phyloP scores from a whole-genome alignment of 202 grass and related monocot genomes.

The Brachypodium distachyon region DNA sequence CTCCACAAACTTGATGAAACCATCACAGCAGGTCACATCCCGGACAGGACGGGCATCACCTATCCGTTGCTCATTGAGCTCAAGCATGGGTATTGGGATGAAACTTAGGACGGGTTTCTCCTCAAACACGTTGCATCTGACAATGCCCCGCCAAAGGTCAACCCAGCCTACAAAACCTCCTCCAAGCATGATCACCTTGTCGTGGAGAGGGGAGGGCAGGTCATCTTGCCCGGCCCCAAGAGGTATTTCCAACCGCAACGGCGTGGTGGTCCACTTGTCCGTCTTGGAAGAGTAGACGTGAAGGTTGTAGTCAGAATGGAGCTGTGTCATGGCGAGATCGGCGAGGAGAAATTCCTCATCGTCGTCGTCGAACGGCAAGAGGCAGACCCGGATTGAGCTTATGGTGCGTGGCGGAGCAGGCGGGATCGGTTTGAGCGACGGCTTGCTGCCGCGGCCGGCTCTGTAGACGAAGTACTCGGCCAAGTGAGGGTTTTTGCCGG shows the following conservation, averaged over 20 bases:
- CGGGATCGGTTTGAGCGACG: not conserved
- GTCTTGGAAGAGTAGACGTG: not conserved
- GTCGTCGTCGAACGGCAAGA: not conserved
- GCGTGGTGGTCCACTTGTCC: not conserved
- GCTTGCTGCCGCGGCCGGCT: not conserved
- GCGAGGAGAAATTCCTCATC: not conserved
- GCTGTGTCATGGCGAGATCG: not conserved
- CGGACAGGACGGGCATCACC: not conserved
- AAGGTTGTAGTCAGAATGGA: not conserved
- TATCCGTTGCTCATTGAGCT: not conserved
- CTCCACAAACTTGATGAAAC: not conserved
- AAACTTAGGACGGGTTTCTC: not conserved
- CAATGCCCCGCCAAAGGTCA: not conserved
- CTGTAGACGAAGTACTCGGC: not conserved
- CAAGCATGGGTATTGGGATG: not conserved
- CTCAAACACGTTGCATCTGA: not conserved
- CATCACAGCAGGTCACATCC: not conserved
- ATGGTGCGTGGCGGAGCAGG: not conserved
- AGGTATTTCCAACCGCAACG: not conserved
- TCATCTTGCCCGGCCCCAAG: not conserved
- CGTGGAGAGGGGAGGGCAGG: not conserved
- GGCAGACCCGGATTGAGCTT: not conserved
- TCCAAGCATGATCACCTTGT: not conserved
- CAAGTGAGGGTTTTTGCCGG: rapidly evolving
- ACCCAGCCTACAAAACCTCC: not conserved